A percentile compares a stretch with the other conserved stretches of the same genome.
These are phyloP conservation scores for Ascochyta viciae-villosae DNA, from an alignment of 2,329 filamentous ascomycete genomes.

Conservation along the genomic window DNA sequence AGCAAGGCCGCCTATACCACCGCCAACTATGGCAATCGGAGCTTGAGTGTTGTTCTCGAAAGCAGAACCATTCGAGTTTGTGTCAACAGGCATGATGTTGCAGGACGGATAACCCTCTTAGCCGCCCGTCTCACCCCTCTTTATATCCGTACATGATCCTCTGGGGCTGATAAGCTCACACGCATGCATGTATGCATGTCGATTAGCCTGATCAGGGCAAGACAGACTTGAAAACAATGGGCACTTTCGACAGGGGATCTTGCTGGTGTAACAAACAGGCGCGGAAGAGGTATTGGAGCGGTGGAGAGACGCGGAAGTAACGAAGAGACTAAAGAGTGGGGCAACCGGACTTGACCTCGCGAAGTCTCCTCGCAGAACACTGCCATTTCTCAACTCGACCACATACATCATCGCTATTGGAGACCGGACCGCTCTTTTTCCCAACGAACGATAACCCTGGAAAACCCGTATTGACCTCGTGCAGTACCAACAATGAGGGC, in stretches of 20 bases:
- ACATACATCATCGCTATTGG: neutral
- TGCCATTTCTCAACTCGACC: neutral
- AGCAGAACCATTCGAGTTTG: neutral
- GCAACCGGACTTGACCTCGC: neutral
- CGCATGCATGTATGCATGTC: slow-evolving; percentile 1
- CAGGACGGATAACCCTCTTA: neutral
- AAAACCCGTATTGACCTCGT: neutral
- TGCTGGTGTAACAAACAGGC: neutral
- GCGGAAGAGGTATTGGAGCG: too few species aligned
- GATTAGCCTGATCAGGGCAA: neutral
- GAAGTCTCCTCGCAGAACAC: neutral
- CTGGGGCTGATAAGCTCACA: slow-evolving; percentile 10
- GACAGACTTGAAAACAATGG: neutral
- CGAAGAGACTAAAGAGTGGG: neutral
- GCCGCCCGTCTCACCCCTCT: neutral
- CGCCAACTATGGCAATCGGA: slow-evolving; percentile 22
- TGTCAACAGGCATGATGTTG: neutral
- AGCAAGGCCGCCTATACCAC: slow-evolving; percentile 32
- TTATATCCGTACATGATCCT: slow-evolving; percentile 10
- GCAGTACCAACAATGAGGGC: neutral
- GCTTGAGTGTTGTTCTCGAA: slow-evolving; percentile 6
- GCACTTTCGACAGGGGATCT: neutral
- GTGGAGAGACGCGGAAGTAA: neutral
- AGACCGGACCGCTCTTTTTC: neutral
- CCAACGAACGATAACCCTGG: neutral